phyloP scores from a whole-genome alignment of 2,329 filamentous ascomycete genomes.

The Aspergillus ibericus region DNA sequence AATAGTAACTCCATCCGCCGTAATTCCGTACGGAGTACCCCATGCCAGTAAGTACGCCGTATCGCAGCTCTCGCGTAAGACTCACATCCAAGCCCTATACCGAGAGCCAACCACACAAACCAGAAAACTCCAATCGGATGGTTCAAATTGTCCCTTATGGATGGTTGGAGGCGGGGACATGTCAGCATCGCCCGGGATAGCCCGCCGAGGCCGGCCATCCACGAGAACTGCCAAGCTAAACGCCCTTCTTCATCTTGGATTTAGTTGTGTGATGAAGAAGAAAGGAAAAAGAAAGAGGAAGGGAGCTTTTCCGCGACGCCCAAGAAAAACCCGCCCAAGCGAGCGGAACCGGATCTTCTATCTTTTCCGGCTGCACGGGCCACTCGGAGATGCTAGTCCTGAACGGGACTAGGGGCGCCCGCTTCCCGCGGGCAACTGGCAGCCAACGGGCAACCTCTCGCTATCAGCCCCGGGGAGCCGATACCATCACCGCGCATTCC shows the following conservation, averaged over 20 bases:
- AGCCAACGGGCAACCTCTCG: conserved; percentile 1
- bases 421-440: conserved; percentile 42
- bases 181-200: conserved; percentile 40
- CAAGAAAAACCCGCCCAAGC: neutral
- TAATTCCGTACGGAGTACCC: too few species aligned
- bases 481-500: conserved; percentile 11
- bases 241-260: conserved; percentile 44
- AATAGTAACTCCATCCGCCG: too few species aligned
- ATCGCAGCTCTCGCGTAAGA: too few species aligned
- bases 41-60: too few species aligned
- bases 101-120: conserved; percentile 18
- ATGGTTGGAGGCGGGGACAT: conserved; percentile 40
- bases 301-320: neutral
- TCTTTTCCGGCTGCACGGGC: neutral
- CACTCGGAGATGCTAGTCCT: conserved; percentile 21
- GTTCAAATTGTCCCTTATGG: conserved; percentile 33
- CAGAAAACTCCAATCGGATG: conserved; percentile 37
- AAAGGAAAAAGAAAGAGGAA: conserved; percentile 21
- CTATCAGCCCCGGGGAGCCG: neutral
- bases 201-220: conserved; percentile 28
- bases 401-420: conserved; percentile 23
- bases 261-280: conserved; percentile 43
- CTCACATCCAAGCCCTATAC: neutral
- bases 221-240: conserved; percentile 38
- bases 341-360: conserved; percentile 12